Evolutionary conservation across 2,329 filamentous ascomycete genomes (phyloP).

Genomic region (Davidsoniella australis): DNA sequence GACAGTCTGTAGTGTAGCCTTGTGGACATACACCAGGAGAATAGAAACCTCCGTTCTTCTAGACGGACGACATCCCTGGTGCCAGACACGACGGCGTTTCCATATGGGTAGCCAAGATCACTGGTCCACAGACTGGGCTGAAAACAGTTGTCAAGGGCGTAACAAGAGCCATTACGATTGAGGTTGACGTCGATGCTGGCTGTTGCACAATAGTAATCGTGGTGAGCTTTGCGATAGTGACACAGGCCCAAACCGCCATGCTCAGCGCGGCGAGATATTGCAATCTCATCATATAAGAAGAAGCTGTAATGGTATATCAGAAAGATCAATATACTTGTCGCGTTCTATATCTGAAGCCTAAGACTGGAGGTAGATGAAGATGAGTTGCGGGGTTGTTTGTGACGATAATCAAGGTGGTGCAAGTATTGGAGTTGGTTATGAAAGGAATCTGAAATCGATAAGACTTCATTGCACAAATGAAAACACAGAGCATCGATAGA

Average conservation of each 20-base stretch:
- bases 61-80: slow-evolving; percentile 13
- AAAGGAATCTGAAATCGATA: not conserved
- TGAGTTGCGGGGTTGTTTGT: not conserved
- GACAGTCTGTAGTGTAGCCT: slow-evolving; percentile 17
- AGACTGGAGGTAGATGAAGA: not conserved
- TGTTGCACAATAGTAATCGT: slow-evolving; percentile 1
- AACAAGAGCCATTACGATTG: not conserved
- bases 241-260: not conserved
- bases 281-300: not conserved
- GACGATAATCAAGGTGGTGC: not conserved
- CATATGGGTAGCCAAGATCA: slow-evolving; percentile 6
- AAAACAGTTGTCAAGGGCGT: slow-evolving; percentile 9
- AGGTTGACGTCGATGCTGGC: not conserved
- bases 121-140: slow-evolving; percentile 6
- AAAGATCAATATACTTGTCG: not conserved
- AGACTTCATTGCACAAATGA: not conserved
- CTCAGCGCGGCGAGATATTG: not conserved
- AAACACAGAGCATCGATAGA: not conserved
- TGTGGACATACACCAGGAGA: slow-evolving; percentile 19
- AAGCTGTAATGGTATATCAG: not conserved
- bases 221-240: not conserved
- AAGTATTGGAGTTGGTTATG: not conserved
- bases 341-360: not conserved
- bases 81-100: slow-evolving; percentile 6
- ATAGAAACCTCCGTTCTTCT: slow-evolving; percentile 17